Evolutionary conservation across 495 filamentous ascomycete genomes (phyloP), one percentile per base, ranked within the genome.

Genomic region (Tuber calosporum): DNA sequence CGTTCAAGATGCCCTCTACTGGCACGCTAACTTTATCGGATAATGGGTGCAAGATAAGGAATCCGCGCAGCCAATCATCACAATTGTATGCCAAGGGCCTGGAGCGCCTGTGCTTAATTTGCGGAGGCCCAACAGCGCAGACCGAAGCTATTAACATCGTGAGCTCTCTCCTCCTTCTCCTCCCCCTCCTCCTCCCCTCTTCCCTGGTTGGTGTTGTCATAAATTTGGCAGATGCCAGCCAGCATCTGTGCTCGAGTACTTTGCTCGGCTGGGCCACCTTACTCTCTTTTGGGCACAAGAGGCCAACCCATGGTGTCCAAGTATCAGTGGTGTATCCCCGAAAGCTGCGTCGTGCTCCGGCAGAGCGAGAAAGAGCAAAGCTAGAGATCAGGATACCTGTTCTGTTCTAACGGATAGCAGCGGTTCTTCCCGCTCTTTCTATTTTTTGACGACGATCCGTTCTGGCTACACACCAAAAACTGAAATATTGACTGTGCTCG

Each of bases 1-100:
- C 68, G 26, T 70, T 69, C 74, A 73, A 78, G 76, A 77, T 78
- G 76, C 70, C 34, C 76, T 71, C 73, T 73, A 40, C n/a, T n/a
- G n/a, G n/a, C n/a, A n/a, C 70, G 34, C 76, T 78, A 78, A 42
- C 76, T 69, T n/a, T n/a, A 78, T 73, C 34, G 43, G 38, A 71
- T 17, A 36, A 73, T 36, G 58, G 38, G 70, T 41, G n/a, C 68
- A 75, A 78, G 76, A 78, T 78, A 78, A 78, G 76, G 77, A 48
- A 75, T 78, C 36, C 4, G n/a, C 36, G 9, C 38, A 68, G 68
- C 76, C 76, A 78, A 78, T 78, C 75, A 78, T 17, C 70, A 1
- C 26, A 34, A 13, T 2, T 17, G 53, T 34, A 62, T 30, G 13
- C 53, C 26, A 62, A 34, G 34, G 53, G 45, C 20, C 26, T 11